Base-by-base conservation (phyloP, 2,329 filamentous ascomycete genomes). In the Fusarium succisae region DNA sequence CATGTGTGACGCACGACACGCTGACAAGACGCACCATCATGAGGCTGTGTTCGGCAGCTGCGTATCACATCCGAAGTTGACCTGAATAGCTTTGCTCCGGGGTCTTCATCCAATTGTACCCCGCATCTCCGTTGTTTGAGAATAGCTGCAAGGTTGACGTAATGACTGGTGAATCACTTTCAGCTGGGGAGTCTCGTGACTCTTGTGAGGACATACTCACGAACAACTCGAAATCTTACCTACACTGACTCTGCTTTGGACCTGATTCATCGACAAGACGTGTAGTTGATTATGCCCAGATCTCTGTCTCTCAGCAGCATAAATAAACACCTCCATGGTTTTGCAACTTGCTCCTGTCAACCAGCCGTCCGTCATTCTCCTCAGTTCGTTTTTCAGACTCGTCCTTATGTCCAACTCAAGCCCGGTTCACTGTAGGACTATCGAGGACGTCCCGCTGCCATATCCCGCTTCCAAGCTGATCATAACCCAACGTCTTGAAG, bases 381-480 rank as follows among this genome's bases (percentile, higher is more conserved):
- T 37, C 50, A 69, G 39, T 30, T 53, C 43, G 38, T 37, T 62
- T 45, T 48, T 50, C 61, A 35, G 43, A 64, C 44, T 55, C 28
- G 43, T 55, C 54, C 65, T 75, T 63, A 80, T 80, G 78, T 77
- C 76, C 62, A 50, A 61, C 35, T 30, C 51, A 39, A 58, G 64
- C 30, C 70, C 67, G 41, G 37, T 76, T 35, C 60, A 35, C 20
- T 66, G 69, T 62, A 76, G 75, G 70, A 81, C 76, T 48, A 79
- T 80, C n/a, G 72, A 78, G 54, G 72, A 75, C 55, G 78, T 75
- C 45, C 74, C 80, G 45, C 79, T 88, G 24, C 87, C 87, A 6
- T 76, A 79, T 50, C 84, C 86, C 6, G 87, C 87, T 18, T 83
- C 82, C 6, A 86, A 84, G 66, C 81, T 87, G 35, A 72, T 85